Evolutionary conservation across 352 stramenopile genomes (phyloP).

Genomic region (Phytopythium mirpurense): DNA sequence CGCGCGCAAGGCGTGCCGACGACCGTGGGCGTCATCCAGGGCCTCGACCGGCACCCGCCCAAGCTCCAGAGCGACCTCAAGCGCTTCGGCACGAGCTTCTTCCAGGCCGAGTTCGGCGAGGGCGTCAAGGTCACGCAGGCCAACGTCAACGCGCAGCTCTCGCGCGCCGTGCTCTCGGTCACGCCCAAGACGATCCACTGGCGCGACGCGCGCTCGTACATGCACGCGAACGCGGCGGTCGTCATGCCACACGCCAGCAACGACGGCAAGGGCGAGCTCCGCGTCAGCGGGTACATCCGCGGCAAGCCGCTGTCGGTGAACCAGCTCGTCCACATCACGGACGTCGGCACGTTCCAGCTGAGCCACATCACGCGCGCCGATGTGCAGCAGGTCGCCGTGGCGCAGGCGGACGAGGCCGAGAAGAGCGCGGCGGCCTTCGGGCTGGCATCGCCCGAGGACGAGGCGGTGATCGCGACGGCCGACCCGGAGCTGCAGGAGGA

Average conservation of each 20-base stretch:
- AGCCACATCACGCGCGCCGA: slow-evolving; percentile 54
- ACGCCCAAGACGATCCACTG: slow-evolving; percentile 85
- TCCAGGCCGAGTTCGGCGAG: slow-evolving; percentile 87
- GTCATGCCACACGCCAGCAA: slow-evolving; percentile 54
- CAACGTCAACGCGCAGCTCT: slow-evolving; percentile 77
- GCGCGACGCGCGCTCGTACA: slow-evolving; percentile 85
- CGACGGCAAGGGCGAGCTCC: slow-evolving; percentile 54
- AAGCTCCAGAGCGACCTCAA: slow-evolving; percentile 77
- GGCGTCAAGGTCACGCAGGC: slow-evolving; percentile 71
- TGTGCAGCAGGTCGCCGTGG: slow-evolving; percentile 38
- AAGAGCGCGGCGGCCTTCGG: slow-evolving; percentile 16
- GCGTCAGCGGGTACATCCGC: slow-evolving; percentile 94
- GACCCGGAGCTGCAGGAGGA: slow-evolving; percentile 70
- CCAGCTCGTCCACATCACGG: slow-evolving; percentile 95
- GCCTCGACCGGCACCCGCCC: slow-evolving; percentile 59
- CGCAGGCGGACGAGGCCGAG: slow-evolving; percentile 25
- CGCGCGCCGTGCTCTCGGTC: slow-evolving; percentile 75
- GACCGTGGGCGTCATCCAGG: slow-evolving; percentile 81
- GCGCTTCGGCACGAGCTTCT: slow-evolving; percentile 87
- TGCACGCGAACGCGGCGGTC: slow-evolving; percentile 66
- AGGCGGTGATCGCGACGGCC: slow-evolving; percentile 57
- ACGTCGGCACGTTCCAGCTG: slow-evolving; percentile 93
- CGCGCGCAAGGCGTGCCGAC: slow-evolving; percentile 91
- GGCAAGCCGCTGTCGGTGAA: slow-evolving; percentile 94
- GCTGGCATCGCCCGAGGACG: slow-evolving; percentile 22